Evolutionary conservation across 2,329 filamentous ascomycete species (phyloP).

Genomic region (Microsporum canis): DNA sequence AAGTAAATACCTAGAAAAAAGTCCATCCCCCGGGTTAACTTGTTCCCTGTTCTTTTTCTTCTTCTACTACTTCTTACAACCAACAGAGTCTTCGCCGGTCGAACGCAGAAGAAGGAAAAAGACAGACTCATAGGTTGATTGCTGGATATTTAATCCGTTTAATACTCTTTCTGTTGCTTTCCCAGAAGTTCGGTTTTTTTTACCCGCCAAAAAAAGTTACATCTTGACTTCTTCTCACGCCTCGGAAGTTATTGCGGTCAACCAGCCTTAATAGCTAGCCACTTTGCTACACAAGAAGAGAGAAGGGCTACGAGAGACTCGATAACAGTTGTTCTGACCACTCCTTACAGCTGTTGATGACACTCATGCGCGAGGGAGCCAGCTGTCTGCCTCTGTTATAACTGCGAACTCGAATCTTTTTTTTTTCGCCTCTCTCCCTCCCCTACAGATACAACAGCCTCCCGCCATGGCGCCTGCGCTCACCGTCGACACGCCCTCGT

Average conservation of each 20-base stretch:
- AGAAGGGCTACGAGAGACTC: no score
- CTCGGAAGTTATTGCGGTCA: no score
- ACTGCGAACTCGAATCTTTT: background rate
- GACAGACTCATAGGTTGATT: background rate
- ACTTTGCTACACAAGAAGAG: no score
- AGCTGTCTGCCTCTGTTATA: background rate
- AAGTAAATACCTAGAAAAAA: background rate
- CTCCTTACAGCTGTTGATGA: background rate
- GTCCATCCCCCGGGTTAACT: background rate
- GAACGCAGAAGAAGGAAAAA: background rate
- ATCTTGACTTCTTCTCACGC: no score
- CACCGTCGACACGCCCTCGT: conserved; percentile 30
- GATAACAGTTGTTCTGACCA: no score
- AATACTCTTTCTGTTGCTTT: no score
- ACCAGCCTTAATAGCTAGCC: no score
- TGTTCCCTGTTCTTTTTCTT: background rate
- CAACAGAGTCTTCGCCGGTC: background rate
- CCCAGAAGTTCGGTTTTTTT: no score
- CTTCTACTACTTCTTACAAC: background rate
- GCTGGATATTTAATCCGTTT: no score
- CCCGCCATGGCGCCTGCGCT: conserved; percentile 24
- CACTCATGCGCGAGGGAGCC: background rate
- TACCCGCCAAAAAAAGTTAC: no score
- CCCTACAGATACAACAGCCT: background rate
- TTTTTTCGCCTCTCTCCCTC: no score